Evolutionary conservation across 2,329 filamentous ascomycete species (phyloP).

Genomic region (Paracoccidioides lutzii): DNA sequence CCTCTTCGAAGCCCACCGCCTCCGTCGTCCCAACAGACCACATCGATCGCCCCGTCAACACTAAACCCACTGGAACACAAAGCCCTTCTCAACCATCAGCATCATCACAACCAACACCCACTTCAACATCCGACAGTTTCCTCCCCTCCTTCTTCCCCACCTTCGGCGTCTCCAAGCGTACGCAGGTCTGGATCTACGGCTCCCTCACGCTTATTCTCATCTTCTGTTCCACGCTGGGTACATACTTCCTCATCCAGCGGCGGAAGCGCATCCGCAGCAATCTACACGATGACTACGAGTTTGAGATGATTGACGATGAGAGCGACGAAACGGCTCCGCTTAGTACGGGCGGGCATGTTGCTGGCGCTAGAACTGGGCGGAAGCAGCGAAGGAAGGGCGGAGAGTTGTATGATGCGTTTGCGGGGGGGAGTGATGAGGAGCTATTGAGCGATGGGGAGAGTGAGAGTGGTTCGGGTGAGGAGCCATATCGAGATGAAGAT

Average conservation of each 20-base stretch:
- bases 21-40: conserved; percentile 47
- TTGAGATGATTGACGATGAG: conserved; percentile 74
- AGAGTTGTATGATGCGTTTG: conserved; percentile 95
- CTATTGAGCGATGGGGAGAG: conserved; percentile 37
- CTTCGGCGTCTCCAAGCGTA: conserved; percentile 75
- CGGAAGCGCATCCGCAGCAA: conserved; percentile 62
- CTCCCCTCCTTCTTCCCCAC: conserved; percentile 80
- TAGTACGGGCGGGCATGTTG: conserved; percentile 25
- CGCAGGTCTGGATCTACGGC: conserved; percentile 88
- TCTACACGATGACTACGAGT: conserved; percentile 76
- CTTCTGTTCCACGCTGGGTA: conserved; percentile 70
- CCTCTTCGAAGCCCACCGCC: conserved; percentile 34
- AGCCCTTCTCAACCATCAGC: conserved; percentile 6
- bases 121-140: conserved; percentile 33
- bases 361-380: conserved; percentile 25
- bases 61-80: conserved; percentile 37
- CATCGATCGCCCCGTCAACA: conserved; percentile 50
- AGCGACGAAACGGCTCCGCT: conserved; percentile 48
- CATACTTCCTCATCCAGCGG: conserved; percentile 69
- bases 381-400: conserved; percentile 54
- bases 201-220: conserved; percentile 68
- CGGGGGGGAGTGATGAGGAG: conserved; percentile 75
- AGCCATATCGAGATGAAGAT: conserved; percentile 18
- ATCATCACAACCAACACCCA: conserved; percentile 15
- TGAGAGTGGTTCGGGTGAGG: conserved; percentile 20